phyloP scores from a whole-genome alignment of 2,329 filamentous ascomycete genomes.

The Hymenoscyphus albidus region DNA sequence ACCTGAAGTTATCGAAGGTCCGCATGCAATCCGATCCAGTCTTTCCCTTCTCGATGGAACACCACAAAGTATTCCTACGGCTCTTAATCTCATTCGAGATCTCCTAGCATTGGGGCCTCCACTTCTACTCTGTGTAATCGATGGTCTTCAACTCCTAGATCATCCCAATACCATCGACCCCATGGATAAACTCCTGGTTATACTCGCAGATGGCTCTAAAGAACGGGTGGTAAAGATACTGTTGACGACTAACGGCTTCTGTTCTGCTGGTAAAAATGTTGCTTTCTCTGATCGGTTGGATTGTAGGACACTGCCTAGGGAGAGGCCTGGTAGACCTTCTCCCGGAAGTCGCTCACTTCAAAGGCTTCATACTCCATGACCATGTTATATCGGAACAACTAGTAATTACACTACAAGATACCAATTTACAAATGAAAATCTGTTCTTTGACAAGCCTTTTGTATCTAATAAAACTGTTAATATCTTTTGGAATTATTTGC shows the following conservation, averaged over 20 bases:
- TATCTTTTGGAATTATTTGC: too few relatives aligned
- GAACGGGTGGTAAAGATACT: not conserved
- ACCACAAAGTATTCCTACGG: not conserved
- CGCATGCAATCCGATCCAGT: not conserved
- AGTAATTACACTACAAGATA: too few relatives aligned
- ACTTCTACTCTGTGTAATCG: not conserved
- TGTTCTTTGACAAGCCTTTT: too few relatives aligned
- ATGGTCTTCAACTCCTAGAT: not conserved
- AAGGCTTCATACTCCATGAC: not conserved
- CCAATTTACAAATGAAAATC: too few relatives aligned
- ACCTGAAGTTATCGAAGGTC: not conserved
- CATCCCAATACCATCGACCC: not conserved
- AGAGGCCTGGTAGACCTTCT: not conserved
- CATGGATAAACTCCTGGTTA: not conserved
- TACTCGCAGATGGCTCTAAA: not conserved
- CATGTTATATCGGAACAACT: too few relatives aligned
- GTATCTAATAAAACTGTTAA: too few relatives aligned
- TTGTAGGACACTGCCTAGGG: not conserved
- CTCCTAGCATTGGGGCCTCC: not conserved
- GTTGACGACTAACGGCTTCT: not conserved
- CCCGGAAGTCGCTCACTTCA: not conserved
- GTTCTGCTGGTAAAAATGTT: not conserved
- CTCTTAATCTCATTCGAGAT: not conserved
- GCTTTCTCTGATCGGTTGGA: not conserved
- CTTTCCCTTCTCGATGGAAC: not conserved